phyloP scores from a whole-genome alignment of 1,284 basidiomycete genomes.

The Ceratobasidium papillatum region DNA sequence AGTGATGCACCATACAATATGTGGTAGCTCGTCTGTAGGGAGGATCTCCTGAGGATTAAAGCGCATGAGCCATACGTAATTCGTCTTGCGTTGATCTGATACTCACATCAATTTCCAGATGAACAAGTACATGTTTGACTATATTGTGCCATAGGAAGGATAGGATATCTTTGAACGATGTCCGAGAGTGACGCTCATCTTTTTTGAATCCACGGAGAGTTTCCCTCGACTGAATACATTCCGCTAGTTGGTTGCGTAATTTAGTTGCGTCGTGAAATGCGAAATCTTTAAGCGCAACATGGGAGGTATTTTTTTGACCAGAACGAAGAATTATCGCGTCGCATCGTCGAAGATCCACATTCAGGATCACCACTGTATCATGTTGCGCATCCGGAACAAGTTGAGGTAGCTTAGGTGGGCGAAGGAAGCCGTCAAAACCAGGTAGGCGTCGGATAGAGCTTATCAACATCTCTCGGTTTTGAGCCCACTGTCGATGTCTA shows the following conservation, averaged over 20 bases:
- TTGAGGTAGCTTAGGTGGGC: background rate
- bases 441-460: background rate
- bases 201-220: background rate
- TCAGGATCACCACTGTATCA: background rate
- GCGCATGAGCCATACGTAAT: too few relatives aligned
- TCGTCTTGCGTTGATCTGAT: background rate
- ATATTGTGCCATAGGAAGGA: background rate
- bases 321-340: background rate
- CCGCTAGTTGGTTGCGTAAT: background rate
- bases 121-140: background rate
- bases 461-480: background rate
- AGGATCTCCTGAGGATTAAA: background rate
- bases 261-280: background rate
- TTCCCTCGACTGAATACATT: background rate
- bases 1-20: conserved; percentile 18
- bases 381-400: background rate
- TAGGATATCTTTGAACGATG: background rate
- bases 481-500: background rate
- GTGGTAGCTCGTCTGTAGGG: background rate
- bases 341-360: background rate
- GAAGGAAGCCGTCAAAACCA: background rate
- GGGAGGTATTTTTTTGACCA: background rate
- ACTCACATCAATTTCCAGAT: background rate
- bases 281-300: background rate
- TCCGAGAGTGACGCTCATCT: too few relatives aligned